Percentiles rank a stretch among this genome's conserved stretches.
These are phyloP conservation scores for Candida ortonii DNA, from an alignment of 805 yeast species.

Conservation along the genomic window DNA sequence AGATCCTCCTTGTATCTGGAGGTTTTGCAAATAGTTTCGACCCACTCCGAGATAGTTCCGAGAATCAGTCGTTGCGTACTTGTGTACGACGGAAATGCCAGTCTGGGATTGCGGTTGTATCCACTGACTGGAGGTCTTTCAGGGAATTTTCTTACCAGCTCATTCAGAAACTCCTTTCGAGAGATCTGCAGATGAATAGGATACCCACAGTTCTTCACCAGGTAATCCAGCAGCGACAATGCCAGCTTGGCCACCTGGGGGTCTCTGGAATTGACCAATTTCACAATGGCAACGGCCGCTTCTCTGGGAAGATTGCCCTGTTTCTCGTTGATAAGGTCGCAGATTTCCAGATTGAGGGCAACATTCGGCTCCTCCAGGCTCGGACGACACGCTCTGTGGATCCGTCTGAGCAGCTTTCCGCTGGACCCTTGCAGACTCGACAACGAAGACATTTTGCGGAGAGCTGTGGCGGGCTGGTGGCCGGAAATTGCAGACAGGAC, in stretches of 20 bases:
- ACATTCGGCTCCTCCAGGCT: conserved; percentile 82
- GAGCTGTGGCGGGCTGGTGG: too few species aligned
- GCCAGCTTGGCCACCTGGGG: conserved; percentile 85
- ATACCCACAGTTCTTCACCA: conserved; percentile 97
- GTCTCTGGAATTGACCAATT: conserved; percentile 75
- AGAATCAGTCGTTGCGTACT: conserved; percentile 80
- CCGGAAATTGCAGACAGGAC: too few species aligned
- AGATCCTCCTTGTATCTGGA: conserved; percentile 88
- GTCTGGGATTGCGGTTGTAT: too few species aligned
- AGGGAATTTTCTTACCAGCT: conserved; percentile 88
- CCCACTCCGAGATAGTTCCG: conserved; percentile 96
- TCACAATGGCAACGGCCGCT: conserved; percentile 84
- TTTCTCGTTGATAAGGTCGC: conserved; percentile 88
- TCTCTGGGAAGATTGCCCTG: conserved; percentile 90
- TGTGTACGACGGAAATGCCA: conserved; percentile 71
- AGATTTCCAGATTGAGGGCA: conserved; percentile 84
- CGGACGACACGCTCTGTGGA: conserved; percentile 79
- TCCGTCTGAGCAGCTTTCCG: conserved; percentile 37
- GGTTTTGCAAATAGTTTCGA: conserved; percentile 87
- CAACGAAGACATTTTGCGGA: conserved; percentile 29
- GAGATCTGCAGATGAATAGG: conserved; percentile 95
- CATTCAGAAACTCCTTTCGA: conserved; percentile 90
- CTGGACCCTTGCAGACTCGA: conserved; percentile 34
- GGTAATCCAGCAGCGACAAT: conserved; percentile 66
- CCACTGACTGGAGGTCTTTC: conserved; percentile 95